Evolutionary conservation across 1,139 yeast species (phyloP), one percentile per base, ranked within the genome.

Genomic region (Suhomyces ambrosiae): DNA sequence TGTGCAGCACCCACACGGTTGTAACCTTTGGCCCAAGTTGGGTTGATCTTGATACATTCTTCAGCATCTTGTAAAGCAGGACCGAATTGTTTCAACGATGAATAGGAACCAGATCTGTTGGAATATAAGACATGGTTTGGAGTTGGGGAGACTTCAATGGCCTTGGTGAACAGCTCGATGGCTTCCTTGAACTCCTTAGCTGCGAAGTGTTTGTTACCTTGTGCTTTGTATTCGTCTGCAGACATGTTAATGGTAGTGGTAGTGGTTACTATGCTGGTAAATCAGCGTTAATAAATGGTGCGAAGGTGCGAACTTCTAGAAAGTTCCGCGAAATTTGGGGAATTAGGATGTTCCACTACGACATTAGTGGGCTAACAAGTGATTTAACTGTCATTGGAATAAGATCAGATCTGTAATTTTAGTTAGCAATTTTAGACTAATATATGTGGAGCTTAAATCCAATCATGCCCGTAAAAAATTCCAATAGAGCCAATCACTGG

Each of bases 1-100:
- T 84, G 80, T 23, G 98, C 98, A 48, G 97, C 92, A 40, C 89
- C 99, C 34, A 86, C 85, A 65, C 99, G 84, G 56, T 82, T 85
- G 71, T 85, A 86, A 33, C 97, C 98, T 65, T 92, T 92, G 14
- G 96, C 89, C 97, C 97, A 92, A 3, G 79, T 48, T 15, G 87
- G 81, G 48, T 86, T 88, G 65, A 88, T 80, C 54, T 77, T 75
- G 36, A 86, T 81, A 65, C 96, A 85, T 56, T 84, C 79, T 46
- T 86, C 68, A 17, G 97, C 97, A 61, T 92, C 97, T 40, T 73
- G 69, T 43, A 88, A 71, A 3, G 97, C 97, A 45, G 81, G 69
- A 23, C 65, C 63, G 55, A 81, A 92, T 50, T 88, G 66, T 57
- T 82, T 82, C 65, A 83, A 65, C 10, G 96, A 86, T 3, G 97